Percentiles rank a stretch among this genome's conserved stretches.
Evolutionary conservation across 208 protist species (phyloP).

Genomic region (Leptomonas pyrrhocoris): DNA sequence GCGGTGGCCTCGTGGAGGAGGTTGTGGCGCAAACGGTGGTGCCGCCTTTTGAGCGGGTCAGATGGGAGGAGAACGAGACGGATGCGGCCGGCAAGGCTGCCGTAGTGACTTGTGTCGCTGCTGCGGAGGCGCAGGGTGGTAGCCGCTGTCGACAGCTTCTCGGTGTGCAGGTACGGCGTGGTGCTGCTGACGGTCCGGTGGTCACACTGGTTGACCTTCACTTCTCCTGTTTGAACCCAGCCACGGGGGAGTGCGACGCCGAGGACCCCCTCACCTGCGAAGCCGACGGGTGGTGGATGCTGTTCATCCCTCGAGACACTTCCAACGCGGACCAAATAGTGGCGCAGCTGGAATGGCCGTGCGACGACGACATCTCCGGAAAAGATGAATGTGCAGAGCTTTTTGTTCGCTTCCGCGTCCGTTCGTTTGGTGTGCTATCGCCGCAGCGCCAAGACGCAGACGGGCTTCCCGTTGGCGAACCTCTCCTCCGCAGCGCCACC

Average conservation of each 20-base stretch:
- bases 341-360: conserved; percentile 11
- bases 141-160: conserved; percentile 9
- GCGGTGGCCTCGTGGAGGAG: conserved; percentile 10
- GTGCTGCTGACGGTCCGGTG: background rate
- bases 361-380: background rate
- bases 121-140: background rate
- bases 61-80: background rate
- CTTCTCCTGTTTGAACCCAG: background rate
- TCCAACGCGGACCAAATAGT: background rate
- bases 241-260: background rate
- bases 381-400: background rate
- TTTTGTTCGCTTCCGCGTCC: conserved; percentile 6
- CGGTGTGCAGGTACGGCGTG: background rate
- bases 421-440: conserved; percentile 14
- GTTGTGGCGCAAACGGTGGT: background rate
- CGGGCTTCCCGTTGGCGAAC: background rate
- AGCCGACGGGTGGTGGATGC: conserved; percentile 9
- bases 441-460: conserved; percentile 8
- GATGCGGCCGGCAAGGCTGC: no score
- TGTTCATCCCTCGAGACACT: conserved; percentile 7
- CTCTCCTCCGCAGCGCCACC: conserved; percentile 11
- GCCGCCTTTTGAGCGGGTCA: background rate
- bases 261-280: background rate
- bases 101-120: background rate
- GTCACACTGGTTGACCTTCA: background rate